Base-by-base conservation (phyloP, 1,284 basidiomycete genomes). In the Anthracocystis setariae region DNA sequence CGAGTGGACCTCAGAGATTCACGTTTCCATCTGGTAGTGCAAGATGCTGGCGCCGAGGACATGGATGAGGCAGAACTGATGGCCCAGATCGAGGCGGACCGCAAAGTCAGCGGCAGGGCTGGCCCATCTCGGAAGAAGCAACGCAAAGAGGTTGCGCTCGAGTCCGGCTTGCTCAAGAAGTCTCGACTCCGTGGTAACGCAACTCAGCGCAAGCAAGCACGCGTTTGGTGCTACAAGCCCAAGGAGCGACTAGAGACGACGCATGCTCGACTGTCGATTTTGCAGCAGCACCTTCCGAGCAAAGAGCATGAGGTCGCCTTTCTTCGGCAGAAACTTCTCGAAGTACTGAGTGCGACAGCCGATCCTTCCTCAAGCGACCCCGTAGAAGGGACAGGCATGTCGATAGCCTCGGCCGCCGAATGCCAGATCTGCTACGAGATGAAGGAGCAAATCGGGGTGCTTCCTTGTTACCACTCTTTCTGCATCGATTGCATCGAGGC, bases 301-400 rank as follows among this genome's bases (percentile, higher is more conserved):
- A 73, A 73, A 37, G 64, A 68, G 70, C 64, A 63, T 52, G 70
- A 73, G 48, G 53, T 53, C 2, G 58, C 59, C n/a, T 73, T 73
- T 43, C 32, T 74, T 43, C 46, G 62, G 13, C 50, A 55, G 43
- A 56, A 71, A 38, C 46, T 63, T 23, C 20, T 53, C 25, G 64
- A 73, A 27, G 51, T 53, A n/a, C 39, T 48, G 9, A 27, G 23
- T 15, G 25, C 88, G 88, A 85, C 91, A 93, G 76, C 96, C 86
- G 65, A 88, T 18, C 8, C 25, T 89, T 70, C 89, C 88, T 80
- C 97, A 89, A 71, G 88, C 89, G 56, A 90, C 29, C 8, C 39
- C 18, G 81, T 91, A 86, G 51, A 93, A 92, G 38, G 27, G 8
- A 7, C 45, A 9, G 42, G 17, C 10, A 17, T 42, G 18, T 42